Base-by-base conservation (phyloP, 2,329 filamentous ascomycete genomes). In the Phoma sp. region DNA sequence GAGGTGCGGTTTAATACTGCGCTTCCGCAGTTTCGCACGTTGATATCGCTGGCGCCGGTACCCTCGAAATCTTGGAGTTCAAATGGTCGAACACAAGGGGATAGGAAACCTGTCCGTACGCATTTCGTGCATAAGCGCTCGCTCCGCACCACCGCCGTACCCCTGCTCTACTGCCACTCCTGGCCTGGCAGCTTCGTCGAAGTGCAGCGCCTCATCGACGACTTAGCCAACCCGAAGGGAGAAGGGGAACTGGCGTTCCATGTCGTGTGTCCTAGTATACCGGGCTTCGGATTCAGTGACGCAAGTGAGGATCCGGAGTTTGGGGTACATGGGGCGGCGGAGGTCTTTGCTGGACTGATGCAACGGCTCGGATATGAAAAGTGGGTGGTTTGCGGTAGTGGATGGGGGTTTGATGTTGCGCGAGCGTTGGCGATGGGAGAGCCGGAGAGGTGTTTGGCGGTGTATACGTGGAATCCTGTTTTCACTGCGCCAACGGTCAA, bases 271-370 rank as follows among this genome's bases (percentile, higher is more conserved):
- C 87, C 87, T 1, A 85, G 84, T 36, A 79, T 90, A 17, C 87
- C 87, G 0, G 87, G 87, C 0, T 77, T 88, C 38, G 87, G 86
- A 14, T 90, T 90, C 65, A 88, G 86, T 68, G 86, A 89, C 68
- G 77, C 85, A 2, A 77, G 87, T 32, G 76, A 78, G 1, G 77
- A 78, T 48, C 80, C 81, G 40, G 74, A 73, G 7, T 77, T 81
- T 64, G 78, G 81, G n/a, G 71, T 85, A 49, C 67, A 76, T 5
- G 76, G 80, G 11, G 84, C 84, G 0, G 86, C 84, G 0, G 77
- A 79, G 2, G 72, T 87, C 11, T 79, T 89, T 46, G 76, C 87
- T 63, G 71, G 64, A 0, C 65, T 90, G 48, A 90, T 90, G 87
- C 71, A 71, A 42, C 78, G 82, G 23, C 74, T 90, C 6, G 82